Percentiles rank a stretch among this genome's conserved stretches.
These are phyloP conservation scores for Colletotrichum gigasporum DNA, from an alignment of 2,329 filamentous ascomycete species.

Conservation along the genomic window DNA sequence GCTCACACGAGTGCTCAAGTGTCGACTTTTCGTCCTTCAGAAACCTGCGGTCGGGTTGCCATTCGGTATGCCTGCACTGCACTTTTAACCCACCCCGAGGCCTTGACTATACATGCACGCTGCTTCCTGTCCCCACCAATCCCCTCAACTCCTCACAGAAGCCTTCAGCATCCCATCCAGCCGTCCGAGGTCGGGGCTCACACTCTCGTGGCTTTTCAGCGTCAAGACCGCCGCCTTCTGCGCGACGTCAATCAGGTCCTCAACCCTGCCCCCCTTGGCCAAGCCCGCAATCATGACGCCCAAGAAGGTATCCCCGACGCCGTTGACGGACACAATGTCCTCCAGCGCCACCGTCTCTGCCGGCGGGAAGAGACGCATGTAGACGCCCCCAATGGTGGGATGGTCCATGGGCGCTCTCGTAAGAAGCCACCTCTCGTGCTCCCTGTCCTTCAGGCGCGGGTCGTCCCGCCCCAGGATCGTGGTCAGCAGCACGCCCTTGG, in stretches of 20 bases:
- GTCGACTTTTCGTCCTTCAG: too few relatives aligned
- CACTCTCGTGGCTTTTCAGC: slow-evolving; percentile 77
- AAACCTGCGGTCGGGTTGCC: too few relatives aligned
- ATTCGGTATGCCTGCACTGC: too few relatives aligned
- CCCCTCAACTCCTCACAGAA: slow-evolving; percentile 31
- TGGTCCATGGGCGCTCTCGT: slow-evolving; percentile 66
- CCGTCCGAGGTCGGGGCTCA: slow-evolving; percentile 66
- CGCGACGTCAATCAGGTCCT: slow-evolving; percentile 78
- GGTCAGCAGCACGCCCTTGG: slow-evolving; percentile 78
- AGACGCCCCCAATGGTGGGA: slow-evolving; percentile 75
- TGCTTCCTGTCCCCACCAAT: too few relatives aligned
- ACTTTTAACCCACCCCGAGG: too few relatives aligned
- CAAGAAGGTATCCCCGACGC: slow-evolving; percentile 91
- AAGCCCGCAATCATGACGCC: slow-evolving; percentile 86
- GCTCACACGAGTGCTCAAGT: too few relatives aligned
- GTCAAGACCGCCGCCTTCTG: slow-evolving; percentile 85
- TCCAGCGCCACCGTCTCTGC: slow-evolving; percentile 66
- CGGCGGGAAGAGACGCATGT: slow-evolving; percentile 78
- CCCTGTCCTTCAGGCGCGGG: slow-evolving; percentile 68
- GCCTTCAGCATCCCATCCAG: slow-evolving; percentile 51
- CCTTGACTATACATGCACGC: too few relatives aligned
- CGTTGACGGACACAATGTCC: slow-evolving; percentile 89
- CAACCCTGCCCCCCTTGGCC: slow-evolving; percentile 63
- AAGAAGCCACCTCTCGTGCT: slow-evolving; percentile 76
- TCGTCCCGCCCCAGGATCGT: slow-evolving; percentile 76